These are phyloP conservation scores for Fusarium secorum DNA, from an alignment of 2,329 filamentous ascomycete genomes.

Conservation along the genomic window DNA sequence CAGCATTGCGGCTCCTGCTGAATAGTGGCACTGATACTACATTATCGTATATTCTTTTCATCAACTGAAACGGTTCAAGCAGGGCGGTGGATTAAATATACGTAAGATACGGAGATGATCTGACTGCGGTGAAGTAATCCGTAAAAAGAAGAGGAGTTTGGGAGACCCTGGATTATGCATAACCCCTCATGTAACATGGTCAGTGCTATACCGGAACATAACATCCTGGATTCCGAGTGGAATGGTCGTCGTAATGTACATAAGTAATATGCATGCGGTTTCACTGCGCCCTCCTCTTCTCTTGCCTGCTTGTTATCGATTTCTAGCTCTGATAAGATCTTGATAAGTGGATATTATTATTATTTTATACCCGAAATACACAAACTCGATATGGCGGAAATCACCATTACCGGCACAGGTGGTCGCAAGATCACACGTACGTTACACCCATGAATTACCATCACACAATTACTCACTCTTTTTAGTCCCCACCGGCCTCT, in stretches of 20 bases:
- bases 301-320: neutral
- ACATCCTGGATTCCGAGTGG: neutral
- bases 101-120: neutral
- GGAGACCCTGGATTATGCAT: neutral
- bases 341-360: neutral
- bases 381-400: neutral
- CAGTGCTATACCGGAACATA: neutral
- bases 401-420: constrained; percentile 2
- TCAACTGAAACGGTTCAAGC: neutral
- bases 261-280: neutral
- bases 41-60: neutral
- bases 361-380: neutral
- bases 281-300: neutral
- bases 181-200: neutral
- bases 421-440: constrained; percentile 10
- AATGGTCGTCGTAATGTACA: neutral
- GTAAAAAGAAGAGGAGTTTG: neutral
- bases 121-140: neutral
- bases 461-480: neutral
- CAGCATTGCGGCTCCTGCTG: neutral
- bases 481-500: constrained; percentile 28
- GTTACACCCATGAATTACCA: neutral
- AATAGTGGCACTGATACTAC: neutral
- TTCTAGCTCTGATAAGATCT: neutral
- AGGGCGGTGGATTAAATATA: neutral